Base-by-base conservation (phyloP, 176 grass and related monocot species). In the Phragmites australis region DNA sequence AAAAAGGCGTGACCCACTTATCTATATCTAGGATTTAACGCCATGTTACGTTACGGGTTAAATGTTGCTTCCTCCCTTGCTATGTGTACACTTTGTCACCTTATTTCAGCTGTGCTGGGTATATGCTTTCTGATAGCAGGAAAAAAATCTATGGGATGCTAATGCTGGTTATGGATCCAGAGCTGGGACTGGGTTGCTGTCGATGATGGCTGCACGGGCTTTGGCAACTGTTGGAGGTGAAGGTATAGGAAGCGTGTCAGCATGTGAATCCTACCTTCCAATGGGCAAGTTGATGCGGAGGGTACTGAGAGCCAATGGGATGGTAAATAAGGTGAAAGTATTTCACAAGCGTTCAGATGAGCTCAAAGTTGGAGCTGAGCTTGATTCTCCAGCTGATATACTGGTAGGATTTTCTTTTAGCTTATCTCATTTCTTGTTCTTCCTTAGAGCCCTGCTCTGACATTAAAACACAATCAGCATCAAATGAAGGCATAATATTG, bases 141-240 rank as follows among this genome's bases (percentile, higher is more conserved):
- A n/a, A 72, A 54, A 81, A 50, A 31, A 59, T n/a, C 32, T 50
- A 69, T 78, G 6, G 72, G 45, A 49, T 82, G 39, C 47, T 84
- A 47, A 89, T 81, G 67, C 29, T 39, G 52, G 29, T 64, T 78
- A 52, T 89, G 85, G 18, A 81, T 76, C 37, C 81, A 98, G 92
- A 82, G 90, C 92, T 74, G 94, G 92, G 75, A 97, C 94, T 9
- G 94, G 94, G n/a, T 53, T 97, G 77, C 83, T 97, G 11, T 97
- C 94, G 48, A 94, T 98, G 92, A 93, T 94, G 92, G 84, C 86
- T 3, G 92, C 88, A 23, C 68, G 86, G 46, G 90, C 92, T 78
- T 83, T 94, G 81, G 74, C 34, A 23, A 70, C 52, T 29, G 68
- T 75, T 50, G 82, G 78, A 71, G 86, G 75, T 71, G 74, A 90